Evolutionary conservation across 148 eudicot species (phyloP).

Genomic region (Cornus florida): DNA sequence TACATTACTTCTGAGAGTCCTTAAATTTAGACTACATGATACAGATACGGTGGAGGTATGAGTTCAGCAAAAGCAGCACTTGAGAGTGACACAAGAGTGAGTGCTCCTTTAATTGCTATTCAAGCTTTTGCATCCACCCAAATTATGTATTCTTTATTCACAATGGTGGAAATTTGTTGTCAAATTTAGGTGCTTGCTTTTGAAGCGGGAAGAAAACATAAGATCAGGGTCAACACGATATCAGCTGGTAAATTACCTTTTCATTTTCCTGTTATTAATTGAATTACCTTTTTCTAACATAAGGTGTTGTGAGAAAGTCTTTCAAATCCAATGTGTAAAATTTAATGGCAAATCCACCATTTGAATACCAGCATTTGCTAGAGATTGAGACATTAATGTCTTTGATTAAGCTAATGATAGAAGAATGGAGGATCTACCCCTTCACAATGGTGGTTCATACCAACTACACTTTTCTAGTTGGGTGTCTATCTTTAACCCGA

Average conservation of each 20-base stretch:
- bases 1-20: not conserved
- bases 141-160: constrained; percentile 4
- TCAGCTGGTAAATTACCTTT: constrained; percentile 72
- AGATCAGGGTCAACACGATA: constrained; percentile 87
- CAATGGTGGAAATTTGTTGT: constrained; percentile 1
- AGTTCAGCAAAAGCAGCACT: constrained; percentile 98
- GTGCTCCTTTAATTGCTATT: constrained; percentile 12
- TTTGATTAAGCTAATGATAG: not conserved
- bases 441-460: not conserved
- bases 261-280: not conserved
- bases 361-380: not conserved
- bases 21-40: not conserved
- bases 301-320: not conserved
- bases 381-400: not conserved
- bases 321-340: not conserved
- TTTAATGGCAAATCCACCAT: not conserved
- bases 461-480: not conserved
- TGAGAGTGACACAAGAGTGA: constrained; percentile 91
- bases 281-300: not conserved
- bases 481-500: not conserved
- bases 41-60: constrained; percentile 98
- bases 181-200: constrained; percentile 77
- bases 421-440: not conserved
- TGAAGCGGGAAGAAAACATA: constrained; percentile 90
- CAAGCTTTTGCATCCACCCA: not conserved